Base-by-base conservation (phyloP, 805 yeast genomes). In the Kuraishia floccosa region DNA sequence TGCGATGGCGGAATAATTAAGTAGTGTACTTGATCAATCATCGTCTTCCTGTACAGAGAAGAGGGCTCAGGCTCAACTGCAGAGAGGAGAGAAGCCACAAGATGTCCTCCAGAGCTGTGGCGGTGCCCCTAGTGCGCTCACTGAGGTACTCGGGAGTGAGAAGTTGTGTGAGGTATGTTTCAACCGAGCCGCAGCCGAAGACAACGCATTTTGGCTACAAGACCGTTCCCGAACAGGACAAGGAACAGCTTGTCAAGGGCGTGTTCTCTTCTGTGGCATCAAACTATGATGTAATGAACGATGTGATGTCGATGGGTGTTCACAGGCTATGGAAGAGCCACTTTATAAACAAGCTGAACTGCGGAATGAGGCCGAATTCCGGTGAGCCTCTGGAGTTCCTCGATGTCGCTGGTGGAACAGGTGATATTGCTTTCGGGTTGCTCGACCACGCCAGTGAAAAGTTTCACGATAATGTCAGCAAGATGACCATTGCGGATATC, bases 331-430 rank as follows among this genome's bases (percentile, higher is more conserved):
- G 98, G 98, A 91, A 91, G 51, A 74, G 72, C 48, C 94, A 87
- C 49, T 80, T 91, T 51, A 86, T 91, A 46, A 68, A 75, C 43
- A 74, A 83, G 41, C 62, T 91, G 34, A 96, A 91, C 50, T 94
- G 96, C 27, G 98, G 98, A 21, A 75, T 74, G 63, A 71, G 97
- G 49, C 89, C 94, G 4, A 93, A 89, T 28, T 70, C 74, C 10
- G 28, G 20, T 6, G 71, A 77, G 40, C 95, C 96, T 3, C 62
- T 91, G 44, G 72, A 76, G 35, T 89, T 91, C 48, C 66, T 91
- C 39, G 98, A 91, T 55, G 97, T 91, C 35, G 98, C 98, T 17
- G 98, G 98, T 36, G 98, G 98, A 16, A 85, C 97, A 8, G 98
- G 98, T 28, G 98, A 91, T 50, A 89, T 91, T 56, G 98, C 98